These are phyloP conservation scores for Petunia secreta DNA, from an alignment of 257 asterid genomes.

Conservation along the genomic window DNA sequence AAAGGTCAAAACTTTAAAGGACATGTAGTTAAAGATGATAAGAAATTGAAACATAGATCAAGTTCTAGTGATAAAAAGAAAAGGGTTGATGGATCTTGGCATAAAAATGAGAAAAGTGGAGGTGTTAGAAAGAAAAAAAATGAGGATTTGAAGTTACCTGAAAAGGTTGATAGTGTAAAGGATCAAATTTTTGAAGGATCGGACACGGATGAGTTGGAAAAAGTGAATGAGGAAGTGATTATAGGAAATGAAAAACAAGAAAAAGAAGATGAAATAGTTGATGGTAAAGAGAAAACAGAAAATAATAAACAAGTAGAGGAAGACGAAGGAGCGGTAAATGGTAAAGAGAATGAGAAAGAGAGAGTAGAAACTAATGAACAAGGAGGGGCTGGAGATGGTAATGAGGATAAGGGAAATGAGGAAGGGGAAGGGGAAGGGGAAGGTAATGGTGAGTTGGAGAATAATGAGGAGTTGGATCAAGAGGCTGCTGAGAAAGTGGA, in stretches of 20 bases:
- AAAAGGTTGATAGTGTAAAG: constrained; percentile 39
- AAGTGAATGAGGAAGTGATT: constrained; percentile 22
- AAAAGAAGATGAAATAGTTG: neutral
- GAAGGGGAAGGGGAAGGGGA: constrained; percentile 40
- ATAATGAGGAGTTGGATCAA: constrained; percentile 50
- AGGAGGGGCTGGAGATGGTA: constrained; percentile 26
- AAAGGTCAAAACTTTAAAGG: constrained; percentile 44
- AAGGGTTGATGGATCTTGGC: constrained; percentile 45
- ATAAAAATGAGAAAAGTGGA: constrained; percentile 36
- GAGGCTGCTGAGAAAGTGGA: constrained; percentile 45
- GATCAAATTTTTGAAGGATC: constrained; percentile 54
- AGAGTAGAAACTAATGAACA: neutral
- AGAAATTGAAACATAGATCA: constrained; percentile 30
- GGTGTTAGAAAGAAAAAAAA: constrained; percentile 33
- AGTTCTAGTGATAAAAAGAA: constrained; percentile 50
- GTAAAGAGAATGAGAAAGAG: constrained; percentile 19
- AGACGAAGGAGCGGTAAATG: neutral
- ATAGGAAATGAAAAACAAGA: too few species aligned
- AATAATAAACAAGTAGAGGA: too few species aligned
- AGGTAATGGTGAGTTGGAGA: constrained; percentile 47
- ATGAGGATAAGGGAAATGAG: constrained; percentile 29
- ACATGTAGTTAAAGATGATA: constrained; percentile 37
- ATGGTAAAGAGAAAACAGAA: constrained; percentile 20
- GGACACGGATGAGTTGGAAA: constrained; percentile 51
- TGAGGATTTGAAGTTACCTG: constrained; percentile 35